Evolutionary conservation across 2,329 filamentous ascomycete species (phyloP).

Genomic region (Xylaria arbuscula): DNA sequence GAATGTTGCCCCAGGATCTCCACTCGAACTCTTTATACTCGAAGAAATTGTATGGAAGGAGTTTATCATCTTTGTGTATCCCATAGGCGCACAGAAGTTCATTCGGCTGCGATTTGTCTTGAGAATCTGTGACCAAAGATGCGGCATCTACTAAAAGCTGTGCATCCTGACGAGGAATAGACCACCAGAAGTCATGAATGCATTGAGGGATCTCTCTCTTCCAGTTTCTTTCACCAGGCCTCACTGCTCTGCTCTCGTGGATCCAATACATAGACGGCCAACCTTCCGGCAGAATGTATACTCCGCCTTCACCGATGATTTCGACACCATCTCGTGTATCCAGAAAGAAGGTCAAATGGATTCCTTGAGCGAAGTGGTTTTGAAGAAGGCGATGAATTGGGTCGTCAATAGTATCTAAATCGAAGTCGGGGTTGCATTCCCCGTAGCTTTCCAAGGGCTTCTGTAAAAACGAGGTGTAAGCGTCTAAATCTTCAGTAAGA

Average conservation of each 20-base stretch:
- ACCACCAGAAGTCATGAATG: neutral
- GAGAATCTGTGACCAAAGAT: neutral
- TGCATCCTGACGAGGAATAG: neutral
- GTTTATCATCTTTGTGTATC: too few species aligned
- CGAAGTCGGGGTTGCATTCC: neutral
- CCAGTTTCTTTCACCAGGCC: neutral
- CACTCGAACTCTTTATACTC: neutral
- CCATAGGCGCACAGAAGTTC: neutral
- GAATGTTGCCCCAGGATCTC: neutral
- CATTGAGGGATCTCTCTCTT: neutral
- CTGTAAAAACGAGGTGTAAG: neutral
- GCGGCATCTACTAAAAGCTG: neutral
- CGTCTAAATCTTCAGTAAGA: neutral
- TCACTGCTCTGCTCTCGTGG: neutral
- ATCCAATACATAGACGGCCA: slow-evolving; percentile 5
- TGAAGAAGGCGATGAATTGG: neutral
- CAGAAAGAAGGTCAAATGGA: neutral
- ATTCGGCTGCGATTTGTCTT: neutral
- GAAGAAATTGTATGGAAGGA: neutral
- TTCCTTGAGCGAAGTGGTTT: neutral
- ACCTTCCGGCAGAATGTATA: neutral
- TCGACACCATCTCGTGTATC: neutral
- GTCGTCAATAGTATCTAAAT: neutral
- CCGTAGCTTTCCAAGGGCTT: neutral
- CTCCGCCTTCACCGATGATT: neutral